Conservation (phyloP, 23 red algal genomes). For the Agarophyton chilense region DNA sequence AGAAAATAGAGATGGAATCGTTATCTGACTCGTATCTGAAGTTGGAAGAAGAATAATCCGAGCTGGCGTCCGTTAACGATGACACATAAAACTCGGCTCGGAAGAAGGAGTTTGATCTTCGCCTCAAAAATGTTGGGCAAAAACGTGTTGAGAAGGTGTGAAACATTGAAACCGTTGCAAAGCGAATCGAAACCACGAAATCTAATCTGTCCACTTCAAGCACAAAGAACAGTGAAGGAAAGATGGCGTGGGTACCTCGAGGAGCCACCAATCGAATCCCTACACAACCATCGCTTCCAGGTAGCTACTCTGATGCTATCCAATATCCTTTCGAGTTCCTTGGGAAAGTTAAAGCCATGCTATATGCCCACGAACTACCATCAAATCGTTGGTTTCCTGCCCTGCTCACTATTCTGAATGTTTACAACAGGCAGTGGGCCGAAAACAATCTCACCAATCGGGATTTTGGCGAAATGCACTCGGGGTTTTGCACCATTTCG, state of each 20-base stretch:
- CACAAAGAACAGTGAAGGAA: not conserved
- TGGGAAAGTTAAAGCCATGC: conserved; percentile 1
- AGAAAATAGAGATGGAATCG: not conserved
- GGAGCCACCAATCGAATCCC: not conserved
- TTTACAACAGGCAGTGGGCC: conserved; percentile 16
- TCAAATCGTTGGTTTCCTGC: conserved; percentile 2
- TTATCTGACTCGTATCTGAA: not conserved
- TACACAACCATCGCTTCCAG: not conserved
- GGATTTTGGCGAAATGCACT: not conserved
- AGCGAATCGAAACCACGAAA: not conserved
- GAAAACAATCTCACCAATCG: not conserved
- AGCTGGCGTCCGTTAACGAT: not conserved
- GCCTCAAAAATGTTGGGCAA: not conserved
- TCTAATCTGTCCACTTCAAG: not conserved
- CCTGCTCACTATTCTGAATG: not conserved
- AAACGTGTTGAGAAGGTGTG: not conserved
- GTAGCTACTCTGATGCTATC: not conserved
- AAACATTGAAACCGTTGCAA: not conserved
- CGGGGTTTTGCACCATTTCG: conserved; percentile 48
- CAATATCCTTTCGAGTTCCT: conserved; percentile 19
- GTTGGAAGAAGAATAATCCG: conserved; percentile 11
- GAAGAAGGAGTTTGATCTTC: not conserved
- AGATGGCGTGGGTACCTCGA: not conserved
- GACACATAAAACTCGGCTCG: not conserved
- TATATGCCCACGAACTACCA: conserved; percentile 10